Conservation (phyloP, 164 flowering plant genomes). For the Berberis thunbergii region DNA sequence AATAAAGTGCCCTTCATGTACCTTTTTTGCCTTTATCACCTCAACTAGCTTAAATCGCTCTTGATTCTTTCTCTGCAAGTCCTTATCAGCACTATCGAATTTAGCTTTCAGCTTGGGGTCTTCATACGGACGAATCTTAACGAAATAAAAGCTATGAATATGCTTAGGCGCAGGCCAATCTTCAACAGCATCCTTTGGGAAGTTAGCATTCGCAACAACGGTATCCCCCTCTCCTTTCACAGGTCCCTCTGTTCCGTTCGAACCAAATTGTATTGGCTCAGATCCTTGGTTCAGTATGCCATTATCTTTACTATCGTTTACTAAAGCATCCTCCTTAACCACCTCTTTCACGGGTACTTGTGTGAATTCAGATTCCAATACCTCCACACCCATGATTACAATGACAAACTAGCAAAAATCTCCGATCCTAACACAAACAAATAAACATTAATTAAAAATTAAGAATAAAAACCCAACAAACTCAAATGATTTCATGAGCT, state of each 20-base stretch:
- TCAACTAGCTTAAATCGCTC: slow-evolving; percentile 50
- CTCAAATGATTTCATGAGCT: too few relatives aligned
- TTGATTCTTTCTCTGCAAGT: slow-evolving; percentile 47
- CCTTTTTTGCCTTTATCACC: slow-evolving; percentile 58
- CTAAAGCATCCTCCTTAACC: slow-evolving; percentile 16
- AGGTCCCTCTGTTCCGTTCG: slow-evolving; percentile 47
- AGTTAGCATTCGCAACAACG: slow-evolving; percentile 21
- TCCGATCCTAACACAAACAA: background rate
- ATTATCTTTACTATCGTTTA: slow-evolving; percentile 25
- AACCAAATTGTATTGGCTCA: slow-evolving; percentile 53
- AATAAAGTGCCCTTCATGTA: slow-evolving; percentile 11
- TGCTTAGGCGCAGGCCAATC: slow-evolving; percentile 79
- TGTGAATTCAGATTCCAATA: slow-evolving; percentile 43
- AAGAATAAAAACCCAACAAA: too few relatives aligned
- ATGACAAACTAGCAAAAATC: background rate
- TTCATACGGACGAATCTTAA: slow-evolving; percentile 48
- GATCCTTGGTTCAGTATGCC: slow-evolving; percentile 32
- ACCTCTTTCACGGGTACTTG: slow-evolving; percentile 30
- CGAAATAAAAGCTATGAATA: slow-evolving; percentile 54
- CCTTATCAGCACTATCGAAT: slow-evolving; percentile 60
- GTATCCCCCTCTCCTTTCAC: slow-evolving; percentile 28
- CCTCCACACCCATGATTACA: slow-evolving; percentile 57
- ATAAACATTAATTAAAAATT: too few relatives aligned
- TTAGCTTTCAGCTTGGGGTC: slow-evolving; percentile 70
- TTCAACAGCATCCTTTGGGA: slow-evolving; percentile 71